Conservation (phyloP, 306 rosid species). For the Pyrus communis region DNA sequence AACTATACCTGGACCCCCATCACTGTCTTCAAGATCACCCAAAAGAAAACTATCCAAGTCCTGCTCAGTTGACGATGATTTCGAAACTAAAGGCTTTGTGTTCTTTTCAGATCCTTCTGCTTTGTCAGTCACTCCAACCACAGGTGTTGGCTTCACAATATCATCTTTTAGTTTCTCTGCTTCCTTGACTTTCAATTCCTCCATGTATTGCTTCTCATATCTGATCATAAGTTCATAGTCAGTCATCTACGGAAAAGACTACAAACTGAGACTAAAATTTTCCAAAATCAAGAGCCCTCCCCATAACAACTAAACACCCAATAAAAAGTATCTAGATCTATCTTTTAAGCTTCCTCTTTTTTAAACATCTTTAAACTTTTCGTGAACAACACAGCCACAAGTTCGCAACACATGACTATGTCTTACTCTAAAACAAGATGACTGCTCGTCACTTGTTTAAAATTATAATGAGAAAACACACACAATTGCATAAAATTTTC, state of each 20-base stretch:
- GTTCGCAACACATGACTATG: neutral
- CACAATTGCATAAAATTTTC: neutral
- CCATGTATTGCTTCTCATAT: slow-evolving; percentile 76
- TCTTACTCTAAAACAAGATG: neutral
- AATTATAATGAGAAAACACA: neutral
- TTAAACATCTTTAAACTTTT: neutral
- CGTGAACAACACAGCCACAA: neutral
- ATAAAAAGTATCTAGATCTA: neutral
- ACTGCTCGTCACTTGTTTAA: neutral
- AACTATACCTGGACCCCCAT: slow-evolving; percentile 65
- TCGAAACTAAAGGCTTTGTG: slow-evolving; percentile 41
- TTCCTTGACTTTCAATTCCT: slow-evolving; percentile 66
- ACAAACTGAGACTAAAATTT: neutral
- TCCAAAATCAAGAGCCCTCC: neutral
- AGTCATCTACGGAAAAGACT: neutral
- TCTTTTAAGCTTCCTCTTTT: neutral
- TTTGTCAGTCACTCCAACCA: slow-evolving; percentile 43
- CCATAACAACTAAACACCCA: neutral
- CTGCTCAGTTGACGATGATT: slow-evolving; percentile 68
- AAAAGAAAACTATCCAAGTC: slow-evolving; percentile 86
- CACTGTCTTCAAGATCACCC: slow-evolving; percentile 97
- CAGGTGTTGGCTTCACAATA: slow-evolving; percentile 38
- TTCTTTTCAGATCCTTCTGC: slow-evolving; percentile 44
- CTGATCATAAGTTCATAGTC: slow-evolving; percentile 35
- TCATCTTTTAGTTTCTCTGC: slow-evolving; percentile 45